Conservation (phyloP, 768 basidiomycete species). For the Lentinula sp. region DNA sequence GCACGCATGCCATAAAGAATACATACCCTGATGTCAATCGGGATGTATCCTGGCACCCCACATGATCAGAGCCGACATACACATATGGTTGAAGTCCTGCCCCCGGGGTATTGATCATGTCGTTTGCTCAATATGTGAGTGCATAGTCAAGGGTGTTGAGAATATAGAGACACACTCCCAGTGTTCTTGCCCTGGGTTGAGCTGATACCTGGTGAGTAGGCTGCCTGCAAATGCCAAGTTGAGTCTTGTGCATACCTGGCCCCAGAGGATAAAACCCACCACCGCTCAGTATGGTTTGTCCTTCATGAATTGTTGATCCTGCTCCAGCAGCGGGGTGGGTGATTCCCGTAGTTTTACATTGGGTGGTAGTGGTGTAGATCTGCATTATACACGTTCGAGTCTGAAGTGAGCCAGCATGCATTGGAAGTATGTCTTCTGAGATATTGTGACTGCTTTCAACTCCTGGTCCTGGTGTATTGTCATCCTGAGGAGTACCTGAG, state of each 20-base stretch:
- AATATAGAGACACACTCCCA: background rate
- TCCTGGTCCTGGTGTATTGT: no score
- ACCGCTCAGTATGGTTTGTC: background rate
- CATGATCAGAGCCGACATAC: constrained; percentile 15
- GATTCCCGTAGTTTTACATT: background rate
- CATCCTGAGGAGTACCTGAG: no score
- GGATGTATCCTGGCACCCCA: constrained; percentile 8
- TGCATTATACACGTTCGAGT: background rate
- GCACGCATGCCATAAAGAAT: constrained; percentile 22
- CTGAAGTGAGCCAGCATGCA: background rate
- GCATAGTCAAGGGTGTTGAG: background rate
- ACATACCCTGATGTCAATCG: constrained; percentile 27
- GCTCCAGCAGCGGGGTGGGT: background rate
- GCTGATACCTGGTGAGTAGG: background rate
- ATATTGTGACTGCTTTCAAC: no score
- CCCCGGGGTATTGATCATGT: background rate
- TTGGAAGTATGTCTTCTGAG: no score
- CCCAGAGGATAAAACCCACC: background rate
- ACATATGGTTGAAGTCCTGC: background rate
- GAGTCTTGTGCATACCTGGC: background rate
- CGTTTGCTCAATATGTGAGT: background rate
- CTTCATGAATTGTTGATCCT: background rate
- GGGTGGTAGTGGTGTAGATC: background rate
- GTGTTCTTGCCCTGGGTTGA: background rate
- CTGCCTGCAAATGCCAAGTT: background rate